phyloP scores from a whole-genome alignment of 2,329 filamentous ascomycete species.

The Cladosporium oxysporum region DNA sequence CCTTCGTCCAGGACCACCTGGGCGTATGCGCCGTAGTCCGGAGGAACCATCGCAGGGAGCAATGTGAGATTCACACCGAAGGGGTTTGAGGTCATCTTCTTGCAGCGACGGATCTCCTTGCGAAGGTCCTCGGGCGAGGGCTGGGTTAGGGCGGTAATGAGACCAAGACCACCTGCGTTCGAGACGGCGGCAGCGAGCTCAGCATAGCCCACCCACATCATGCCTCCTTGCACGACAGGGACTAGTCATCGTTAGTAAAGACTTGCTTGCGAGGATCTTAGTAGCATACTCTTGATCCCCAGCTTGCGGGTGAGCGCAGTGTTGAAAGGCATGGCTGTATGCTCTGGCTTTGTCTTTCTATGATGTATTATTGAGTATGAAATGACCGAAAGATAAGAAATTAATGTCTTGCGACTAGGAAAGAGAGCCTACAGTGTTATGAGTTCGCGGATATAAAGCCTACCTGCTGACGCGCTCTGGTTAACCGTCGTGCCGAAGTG shows the following conservation, averaged over 20 bases:
- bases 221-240: constrained; percentile 81
- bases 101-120: constrained; percentile 87
- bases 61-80: constrained; percentile 97
- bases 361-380: constrained; percentile 10
- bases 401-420: background rate
- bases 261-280: constrained; percentile 5
- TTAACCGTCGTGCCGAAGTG: constrained; percentile 20
- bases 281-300: constrained; percentile 52
- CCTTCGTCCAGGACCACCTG: constrained; percentile 93
- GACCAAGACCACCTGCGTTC: constrained; percentile 79
- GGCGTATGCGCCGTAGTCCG: constrained; percentile 89
- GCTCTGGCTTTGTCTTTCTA: constrained; percentile 7
- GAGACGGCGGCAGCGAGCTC: constrained; percentile 74
- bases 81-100: constrained; percentile 72
- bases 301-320: constrained; percentile 63
- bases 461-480: constrained; percentile 16
- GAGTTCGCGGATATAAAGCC: constrained; percentile 4
- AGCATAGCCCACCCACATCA: constrained; percentile 84
- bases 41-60: constrained; percentile 83
- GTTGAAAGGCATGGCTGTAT: constrained; percentile 62
- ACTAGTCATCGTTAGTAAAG: constrained; percentile 49
- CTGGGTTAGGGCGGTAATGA: constrained; percentile 88
- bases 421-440: background rate
- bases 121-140: constrained; percentile 88
- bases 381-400: background rate